Evolutionary conservation across 345 rosid species (phyloP), one percentile per base, ranked within the genome.

Genomic region (Theobroma cacao): DNA sequence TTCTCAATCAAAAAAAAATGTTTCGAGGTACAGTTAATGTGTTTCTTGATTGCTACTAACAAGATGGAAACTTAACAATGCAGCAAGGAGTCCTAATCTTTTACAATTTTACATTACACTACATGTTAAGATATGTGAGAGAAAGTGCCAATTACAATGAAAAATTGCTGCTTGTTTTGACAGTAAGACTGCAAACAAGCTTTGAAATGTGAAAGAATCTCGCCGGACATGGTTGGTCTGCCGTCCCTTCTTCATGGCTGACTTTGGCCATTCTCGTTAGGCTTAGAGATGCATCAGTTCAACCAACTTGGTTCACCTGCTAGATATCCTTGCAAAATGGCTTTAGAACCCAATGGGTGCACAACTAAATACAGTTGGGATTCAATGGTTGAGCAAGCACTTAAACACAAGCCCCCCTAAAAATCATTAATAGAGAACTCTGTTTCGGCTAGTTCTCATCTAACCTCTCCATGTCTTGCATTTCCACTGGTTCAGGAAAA

Each of bases 401-500:
- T 52, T 10, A 1, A 17, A 48, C n/a, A 68, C 20, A 43, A 28
- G 38, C 38, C 24, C 55, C 55, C 48, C 22, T 48, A n/a, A 34
- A 34, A 52, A 12, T 20, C 45, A 47, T 33, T 6, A 72, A 53
- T n/a, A 12, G 47, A 18, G 12, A 70, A 47, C 38, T 43, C 56
- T 26, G 56, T 38, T 10, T 7, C 0, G 3, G 1, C 59, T 72
- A 77, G 47, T 76, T 77, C 74, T 55, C 77, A 69, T 81, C 89
- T 62, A 75, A 79, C 73, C 84, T 82, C 84, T 88, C 91, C 73
- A 61, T 59, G 53, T 86, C 91, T 38, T 74, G 82, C 38, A 58
- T 82, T 26, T 84, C 82, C 2, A 79, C 38, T 2, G 93, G 93
- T 80, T 87, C 92, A 0, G 93, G 96, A 77, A 83, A 89, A 56